Evolutionary conservation across 2,329 filamentous ascomycete species (phyloP).

Genomic region (Didymella segeticola): DNA sequence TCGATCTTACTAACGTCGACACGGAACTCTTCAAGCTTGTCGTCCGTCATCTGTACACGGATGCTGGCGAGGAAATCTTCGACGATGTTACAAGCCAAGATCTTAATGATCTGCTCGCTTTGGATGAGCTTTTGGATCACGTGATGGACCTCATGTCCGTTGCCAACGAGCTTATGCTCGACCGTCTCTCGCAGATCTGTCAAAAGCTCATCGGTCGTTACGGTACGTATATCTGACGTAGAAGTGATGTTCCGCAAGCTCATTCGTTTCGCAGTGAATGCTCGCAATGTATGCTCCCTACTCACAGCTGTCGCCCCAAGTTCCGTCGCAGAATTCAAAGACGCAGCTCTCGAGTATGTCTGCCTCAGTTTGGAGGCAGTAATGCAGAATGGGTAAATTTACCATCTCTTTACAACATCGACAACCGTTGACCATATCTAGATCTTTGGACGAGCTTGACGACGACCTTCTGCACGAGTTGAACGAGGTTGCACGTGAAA

Average conservation of each 20-base stretch:
- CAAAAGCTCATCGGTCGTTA: constrained; percentile 84
- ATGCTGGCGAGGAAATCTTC: constrained; percentile 81
- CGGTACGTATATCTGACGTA: constrained; percentile 56
- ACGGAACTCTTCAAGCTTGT: constrained; percentile 78
- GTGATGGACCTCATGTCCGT: constrained; percentile 88
- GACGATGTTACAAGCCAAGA: constrained; percentile 73
- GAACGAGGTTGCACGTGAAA: constrained; percentile 78
- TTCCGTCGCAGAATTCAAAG: constrained; percentile 83
- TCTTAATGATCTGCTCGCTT: constrained; percentile 48
- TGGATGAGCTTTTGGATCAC: constrained; percentile 88
- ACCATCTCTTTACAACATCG: neutral
- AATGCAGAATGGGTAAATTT: constrained; percentile 76
- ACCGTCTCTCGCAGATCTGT: constrained; percentile 86
- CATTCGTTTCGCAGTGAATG: constrained; percentile 35
- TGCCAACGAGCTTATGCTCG: constrained; percentile 94
- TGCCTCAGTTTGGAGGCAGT: constrained; percentile 90
- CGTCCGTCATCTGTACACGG: constrained; percentile 81
- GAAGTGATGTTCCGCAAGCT: constrained; percentile 30
- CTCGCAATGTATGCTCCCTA: constrained; percentile 81
- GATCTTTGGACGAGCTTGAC: constrained; percentile 82
- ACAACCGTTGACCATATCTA: constrained; percentile 34
- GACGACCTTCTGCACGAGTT: constrained; percentile 81
- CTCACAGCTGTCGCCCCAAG: constrained; percentile 87
- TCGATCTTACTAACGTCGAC: constrained; percentile 84
- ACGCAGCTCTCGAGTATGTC: constrained; percentile 86